These are phyloP conservation scores for Hylodesmum podocarpum DNA, from an alignment of 306 rosid genomes.

Conservation along the genomic window DNA sequence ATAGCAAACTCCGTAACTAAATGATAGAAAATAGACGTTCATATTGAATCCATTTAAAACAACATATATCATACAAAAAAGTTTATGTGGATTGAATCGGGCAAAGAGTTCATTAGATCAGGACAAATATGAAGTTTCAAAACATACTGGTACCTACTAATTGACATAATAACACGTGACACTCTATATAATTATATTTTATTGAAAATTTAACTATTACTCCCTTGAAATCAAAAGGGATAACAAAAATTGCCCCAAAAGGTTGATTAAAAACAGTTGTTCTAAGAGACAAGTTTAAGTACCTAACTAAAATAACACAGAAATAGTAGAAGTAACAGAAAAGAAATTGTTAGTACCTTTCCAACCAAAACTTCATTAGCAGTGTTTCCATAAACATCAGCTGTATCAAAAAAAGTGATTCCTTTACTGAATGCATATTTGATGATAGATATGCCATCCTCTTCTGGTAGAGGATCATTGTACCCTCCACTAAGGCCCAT, in stretches of 20 bases:
- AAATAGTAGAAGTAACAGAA: neutral
- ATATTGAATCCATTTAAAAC: neutral
- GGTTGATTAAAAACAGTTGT: too few relatives aligned
- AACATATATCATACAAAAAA: too few relatives aligned
- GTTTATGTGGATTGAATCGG: too few relatives aligned
- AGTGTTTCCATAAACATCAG: constrained; percentile 58
- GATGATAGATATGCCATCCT: constrained; percentile 53
- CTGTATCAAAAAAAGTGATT: constrained; percentile 71
- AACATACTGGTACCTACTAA: too few relatives aligned
- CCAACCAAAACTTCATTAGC: constrained; percentile 69
- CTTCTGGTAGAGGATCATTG: constrained; percentile 55
- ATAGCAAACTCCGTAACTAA: neutral
- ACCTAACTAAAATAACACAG: too few relatives aligned
- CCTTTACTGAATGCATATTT: constrained; percentile 64
- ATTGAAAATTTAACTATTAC: neutral
- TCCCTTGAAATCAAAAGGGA: neutral
- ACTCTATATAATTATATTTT: neutral
- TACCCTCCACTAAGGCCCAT: constrained; percentile 58
- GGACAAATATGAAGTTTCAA: too few relatives aligned
- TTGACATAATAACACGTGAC: neutral
- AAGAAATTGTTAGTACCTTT: constrained; percentile 41
- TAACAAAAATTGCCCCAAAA: neutral
- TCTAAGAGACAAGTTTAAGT: too few relatives aligned
- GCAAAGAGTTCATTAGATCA: too few relatives aligned
- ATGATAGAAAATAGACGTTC: neutral